These are phyloP conservation scores for Mollisia scopiformis DNA, from an alignment of 2,329 filamentous ascomycete genomes.

Conservation along the genomic window DNA sequence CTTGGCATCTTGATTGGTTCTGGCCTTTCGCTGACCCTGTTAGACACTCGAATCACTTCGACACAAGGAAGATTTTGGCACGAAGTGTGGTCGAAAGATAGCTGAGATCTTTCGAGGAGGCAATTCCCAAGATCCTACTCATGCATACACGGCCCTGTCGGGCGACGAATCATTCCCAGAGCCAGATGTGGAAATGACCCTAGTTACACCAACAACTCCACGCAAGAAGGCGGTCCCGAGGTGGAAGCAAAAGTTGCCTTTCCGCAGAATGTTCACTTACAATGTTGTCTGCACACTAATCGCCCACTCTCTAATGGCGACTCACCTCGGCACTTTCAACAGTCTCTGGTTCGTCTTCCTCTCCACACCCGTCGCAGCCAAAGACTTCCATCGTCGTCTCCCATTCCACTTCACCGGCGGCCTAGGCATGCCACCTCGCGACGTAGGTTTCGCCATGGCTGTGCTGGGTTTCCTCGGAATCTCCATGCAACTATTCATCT, in stretches of 20 bases:
- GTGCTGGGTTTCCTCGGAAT: slow-evolving; percentile 76
- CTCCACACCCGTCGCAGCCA: slow-evolving; percentile 60
- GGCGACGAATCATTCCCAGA: slow-evolving; percentile 15
- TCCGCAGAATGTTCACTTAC: slow-evolving; percentile 37
- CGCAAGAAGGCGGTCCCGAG: slow-evolving; percentile 18
- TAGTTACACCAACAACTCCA: slow-evolving; percentile 15
- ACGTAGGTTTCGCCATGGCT: slow-evolving; percentile 75
- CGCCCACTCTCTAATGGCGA: slow-evolving; percentile 68
- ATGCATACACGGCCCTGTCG: slow-evolving; percentile 22
- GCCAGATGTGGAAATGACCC: slow-evolving; percentile 23
- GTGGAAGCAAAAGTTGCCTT: slow-evolving; percentile 31
- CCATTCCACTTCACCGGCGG: slow-evolving; percentile 62
- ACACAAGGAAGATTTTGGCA: slow-evolving; percentile 32
- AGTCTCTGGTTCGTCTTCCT: slow-evolving; percentile 63
- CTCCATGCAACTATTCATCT: slow-evolving; percentile 69
- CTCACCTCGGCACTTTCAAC: slow-evolving; percentile 66
- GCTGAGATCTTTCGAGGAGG: slow-evolving; percentile 16
- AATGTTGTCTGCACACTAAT: slow-evolving; percentile 54
- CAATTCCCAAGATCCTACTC: slow-evolving; percentile 8
- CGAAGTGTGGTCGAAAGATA: slow-evolving; percentile 24
- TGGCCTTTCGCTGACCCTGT: slow-evolving; percentile 4
- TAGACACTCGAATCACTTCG: slow-evolving; percentile 41
- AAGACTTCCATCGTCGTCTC: slow-evolving; percentile 44
- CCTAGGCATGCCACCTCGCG: slow-evolving; percentile 68
- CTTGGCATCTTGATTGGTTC: too few species aligned